phyloP scores from a whole-genome alignment of 2,329 filamentous ascomycete genomes.

The Paraphaeosphaeria minitans region DNA sequence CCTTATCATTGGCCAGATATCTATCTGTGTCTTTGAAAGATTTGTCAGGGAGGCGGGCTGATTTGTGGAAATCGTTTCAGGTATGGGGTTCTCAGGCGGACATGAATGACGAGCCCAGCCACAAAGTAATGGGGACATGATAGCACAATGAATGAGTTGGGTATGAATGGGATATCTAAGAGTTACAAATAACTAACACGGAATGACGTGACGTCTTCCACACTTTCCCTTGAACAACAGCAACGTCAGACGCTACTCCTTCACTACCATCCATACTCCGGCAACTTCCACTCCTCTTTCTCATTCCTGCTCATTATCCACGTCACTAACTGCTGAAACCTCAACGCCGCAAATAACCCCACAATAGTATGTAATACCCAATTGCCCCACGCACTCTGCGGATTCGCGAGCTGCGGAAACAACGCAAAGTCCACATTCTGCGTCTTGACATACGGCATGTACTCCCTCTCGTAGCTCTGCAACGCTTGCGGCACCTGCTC shows the following conservation, averaged over 20 bases:
- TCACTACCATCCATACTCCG: conserved; percentile 20
- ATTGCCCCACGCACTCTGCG: conserved; percentile 38
- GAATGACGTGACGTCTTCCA: neutral
- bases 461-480: conserved; percentile 26
- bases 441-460: conserved; percentile 24
- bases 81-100: too few species aligned
- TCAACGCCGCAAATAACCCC: conserved; percentile 13
- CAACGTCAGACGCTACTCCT: neutral
- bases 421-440: conserved; percentile 14
- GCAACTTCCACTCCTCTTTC: conserved; percentile 18
- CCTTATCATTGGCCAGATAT: too few species aligned
- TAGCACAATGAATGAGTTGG: neutral
- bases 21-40: too few species aligned
- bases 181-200: neutral
- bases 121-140: too few species aligned
- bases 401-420: conserved; percentile 34
- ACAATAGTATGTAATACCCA: conserved; percentile 24
- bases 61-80: too few species aligned
- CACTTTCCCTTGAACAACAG: neutral
- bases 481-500: conserved; percentile 28
- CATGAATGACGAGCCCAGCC: too few species aligned
- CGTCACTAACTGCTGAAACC: conserved; percentile 8
- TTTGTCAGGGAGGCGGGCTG: too few species aligned
- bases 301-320: neutral
- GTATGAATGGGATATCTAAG: neutral